A percentile compares a stretch with the other conserved stretches of the same genome.
phyloP scores from a whole-genome alignment of 805 yeast species.

The Hanseniaspora occidentalis region DNA sequence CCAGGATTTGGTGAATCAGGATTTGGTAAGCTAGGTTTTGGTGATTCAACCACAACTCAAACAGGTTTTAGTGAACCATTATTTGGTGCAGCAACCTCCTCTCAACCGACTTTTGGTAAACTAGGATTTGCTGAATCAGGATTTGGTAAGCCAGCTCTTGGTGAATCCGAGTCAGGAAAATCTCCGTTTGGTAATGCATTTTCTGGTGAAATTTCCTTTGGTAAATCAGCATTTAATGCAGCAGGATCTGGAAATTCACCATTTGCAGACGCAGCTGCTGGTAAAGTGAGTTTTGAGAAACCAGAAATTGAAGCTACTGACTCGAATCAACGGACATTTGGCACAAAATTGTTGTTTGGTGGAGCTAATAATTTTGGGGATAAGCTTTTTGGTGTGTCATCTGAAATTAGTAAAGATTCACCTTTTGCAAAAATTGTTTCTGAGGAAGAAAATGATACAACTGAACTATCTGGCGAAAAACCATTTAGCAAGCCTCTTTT shows the following conservation, averaged over 20 bases:
- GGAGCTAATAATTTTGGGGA: too few relatives aligned
- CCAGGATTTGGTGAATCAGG: conserved; percentile 3
- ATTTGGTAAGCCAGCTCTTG: background rate
- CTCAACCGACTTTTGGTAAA: conserved; percentile 9
- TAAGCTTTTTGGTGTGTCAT: too few relatives aligned
- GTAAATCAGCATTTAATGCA: background rate
- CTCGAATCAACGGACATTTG: too few relatives aligned
- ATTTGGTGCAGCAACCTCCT: background rate
- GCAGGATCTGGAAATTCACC: background rate
- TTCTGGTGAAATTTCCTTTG: background rate
- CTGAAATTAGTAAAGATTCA: too few relatives aligned
- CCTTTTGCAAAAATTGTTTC: too few relatives aligned
- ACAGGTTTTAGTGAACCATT: conserved; percentile 11
- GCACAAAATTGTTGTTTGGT: background rate
- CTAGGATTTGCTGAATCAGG: background rate
- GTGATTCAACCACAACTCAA: conserved; percentile 10
- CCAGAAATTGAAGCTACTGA: too few relatives aligned
- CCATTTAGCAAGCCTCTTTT: too few relatives aligned
- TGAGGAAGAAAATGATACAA: too few relatives aligned
- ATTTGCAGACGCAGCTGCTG: conserved; percentile 2
- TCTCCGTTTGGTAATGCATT: background rate
- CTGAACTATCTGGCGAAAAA: too few relatives aligned
- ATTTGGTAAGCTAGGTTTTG: conserved; percentile 16
- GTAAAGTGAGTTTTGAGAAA: conserved; percentile 2
- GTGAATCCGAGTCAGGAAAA: background rate